Evolutionary conservation across 345 rosid species (phyloP).

Genomic region (Erodium maritimum): DNA sequence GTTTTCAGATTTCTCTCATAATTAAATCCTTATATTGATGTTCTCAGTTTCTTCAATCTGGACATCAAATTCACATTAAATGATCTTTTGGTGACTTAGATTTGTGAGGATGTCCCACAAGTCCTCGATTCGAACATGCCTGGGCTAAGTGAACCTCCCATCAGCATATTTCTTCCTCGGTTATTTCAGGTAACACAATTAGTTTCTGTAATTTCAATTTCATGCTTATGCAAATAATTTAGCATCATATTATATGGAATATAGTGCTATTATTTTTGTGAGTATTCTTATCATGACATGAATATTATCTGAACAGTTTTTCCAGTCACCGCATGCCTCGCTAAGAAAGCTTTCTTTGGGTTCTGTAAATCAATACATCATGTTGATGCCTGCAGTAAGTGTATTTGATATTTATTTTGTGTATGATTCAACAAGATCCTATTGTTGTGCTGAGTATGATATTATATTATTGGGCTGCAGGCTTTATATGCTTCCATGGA

Average conservation of each 20-base stretch:
- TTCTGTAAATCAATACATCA: conserved; percentile 75
- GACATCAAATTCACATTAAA: not conserved
- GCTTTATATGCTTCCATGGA: conserved; percentile 10
- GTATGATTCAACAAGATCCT: not conserved
- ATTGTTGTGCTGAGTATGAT: not conserved
- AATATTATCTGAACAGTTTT: conserved; percentile 46
- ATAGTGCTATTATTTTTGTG: not conserved
- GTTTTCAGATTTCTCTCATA: not conserved
- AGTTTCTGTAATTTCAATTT: conserved; percentile 4
- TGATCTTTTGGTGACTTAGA: conserved; percentile 24
- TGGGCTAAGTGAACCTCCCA: conserved; percentile 79
- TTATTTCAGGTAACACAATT: conserved; percentile 49
- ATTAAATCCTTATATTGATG: not conserved
- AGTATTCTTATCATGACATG: not conserved
- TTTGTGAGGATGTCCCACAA: conserved; percentile 93
- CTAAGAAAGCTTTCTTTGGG: conserved; percentile 78
- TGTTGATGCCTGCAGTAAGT: conserved; percentile 96
- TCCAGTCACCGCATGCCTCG: conserved; percentile 76
- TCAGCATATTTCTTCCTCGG: conserved; percentile 67
- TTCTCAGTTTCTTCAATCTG: not conserved
- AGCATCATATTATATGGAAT: not conserved
- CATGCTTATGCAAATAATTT: not conserved
- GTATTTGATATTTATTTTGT: not conserved
- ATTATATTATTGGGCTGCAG: not conserved
- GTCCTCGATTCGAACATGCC: conserved; percentile 80